These are phyloP conservation scores for Chiua virens DNA, from an alignment of 768 basidiomycete genomes.

Conservation along the genomic window DNA sequence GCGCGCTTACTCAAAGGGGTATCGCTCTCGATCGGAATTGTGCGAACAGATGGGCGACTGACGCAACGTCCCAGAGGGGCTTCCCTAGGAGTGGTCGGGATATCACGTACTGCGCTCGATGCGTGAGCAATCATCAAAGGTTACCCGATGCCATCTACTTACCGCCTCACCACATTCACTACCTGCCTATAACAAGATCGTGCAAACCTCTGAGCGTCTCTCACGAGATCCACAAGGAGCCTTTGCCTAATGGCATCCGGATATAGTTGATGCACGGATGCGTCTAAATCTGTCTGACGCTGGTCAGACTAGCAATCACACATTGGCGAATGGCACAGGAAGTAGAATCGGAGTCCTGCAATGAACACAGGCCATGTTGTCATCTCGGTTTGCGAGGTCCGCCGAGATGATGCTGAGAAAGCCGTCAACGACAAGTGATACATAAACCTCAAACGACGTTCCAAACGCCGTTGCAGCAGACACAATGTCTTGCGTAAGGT, in stretches of 20 bases:
- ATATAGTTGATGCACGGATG: constrained; percentile 40
- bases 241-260: constrained; percentile 49
- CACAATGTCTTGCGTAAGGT: constrained; percentile 27
- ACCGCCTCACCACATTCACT: constrained; percentile 50
- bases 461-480: constrained; percentile 37
- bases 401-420: constrained; percentile 50
- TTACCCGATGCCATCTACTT: constrained; percentile 15
- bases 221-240: constrained; percentile 56
- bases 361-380: constrained; percentile 52
- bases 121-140: background rate
- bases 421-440: constrained; percentile 39
- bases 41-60: constrained; percentile 54
- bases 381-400: constrained; percentile 45
- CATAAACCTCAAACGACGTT: constrained; percentile 35
- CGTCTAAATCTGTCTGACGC: constrained; percentile 37
- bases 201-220: constrained; percentile 55
- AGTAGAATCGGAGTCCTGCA: constrained; percentile 42
- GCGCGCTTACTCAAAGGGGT: constrained; percentile 63
- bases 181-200: constrained; percentile 55
- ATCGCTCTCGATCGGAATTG: constrained; percentile 42
- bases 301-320: background rate
- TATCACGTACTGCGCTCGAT: constrained; percentile 36
- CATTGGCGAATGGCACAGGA: constrained; percentile 34
- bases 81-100: constrained; percentile 51
- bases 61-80: constrained; percentile 46